These are phyloP conservation scores for Exobasidium cylindrosporum DNA, from an alignment of 1,284 basidiomycete genomes.

Conservation along the genomic window DNA sequence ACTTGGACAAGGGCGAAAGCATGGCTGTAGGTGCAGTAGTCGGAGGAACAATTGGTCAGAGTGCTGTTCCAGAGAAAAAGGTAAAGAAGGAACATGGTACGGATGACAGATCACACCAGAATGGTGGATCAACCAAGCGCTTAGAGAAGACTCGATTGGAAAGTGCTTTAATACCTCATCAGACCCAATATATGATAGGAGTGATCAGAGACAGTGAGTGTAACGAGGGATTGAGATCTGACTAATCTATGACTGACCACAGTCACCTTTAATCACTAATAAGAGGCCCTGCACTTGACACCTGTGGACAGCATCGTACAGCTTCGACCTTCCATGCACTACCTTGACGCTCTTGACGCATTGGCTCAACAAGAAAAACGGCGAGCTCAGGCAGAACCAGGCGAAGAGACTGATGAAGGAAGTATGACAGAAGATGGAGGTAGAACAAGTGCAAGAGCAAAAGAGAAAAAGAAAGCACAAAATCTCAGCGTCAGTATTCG, in stretches of 20 bases:
- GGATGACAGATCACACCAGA: neutral
- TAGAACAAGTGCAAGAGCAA: slow-evolving; percentile 11
- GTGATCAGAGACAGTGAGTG: slow-evolving; percentile 33
- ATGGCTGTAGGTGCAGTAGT: slow-evolving; percentile 25
- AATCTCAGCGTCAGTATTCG: slow-evolving; percentile 44
- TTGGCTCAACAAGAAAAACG: slow-evolving; percentile 37
- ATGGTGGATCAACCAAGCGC: slow-evolving; percentile 19
- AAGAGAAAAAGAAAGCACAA: slow-evolving; percentile 28
- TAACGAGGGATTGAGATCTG: slow-evolving; percentile 16
- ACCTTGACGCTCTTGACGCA: slow-evolving; percentile 48
- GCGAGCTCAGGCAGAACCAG: slow-evolving; percentile 31
- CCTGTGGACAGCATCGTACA: slow-evolving; percentile 44
- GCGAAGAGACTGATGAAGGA: slow-evolving; percentile 15
- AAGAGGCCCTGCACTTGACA: slow-evolving; percentile 44
- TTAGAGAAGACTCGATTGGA: slow-evolving; percentile 49
- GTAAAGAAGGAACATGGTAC: slow-evolving; percentile 7
- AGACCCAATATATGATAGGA: slow-evolving; percentile 51
- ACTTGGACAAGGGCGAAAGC: slow-evolving; percentile 40
- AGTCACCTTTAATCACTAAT: no score
- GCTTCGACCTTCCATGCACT: slow-evolving; percentile 52
- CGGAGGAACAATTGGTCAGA: slow-evolving; percentile 18
- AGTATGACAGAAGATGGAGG: slow-evolving; percentile 40
- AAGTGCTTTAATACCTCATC: slow-evolving; percentile 41
- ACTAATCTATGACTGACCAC: no score
- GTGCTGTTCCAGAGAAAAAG: slow-evolving; percentile 21